A percentile compares a stretch with the other conserved stretches of the same genome.
phyloP scores from a whole-genome alignment of 2,329 filamentous ascomycete genomes.

The Claviceps arundinis region DNA sequence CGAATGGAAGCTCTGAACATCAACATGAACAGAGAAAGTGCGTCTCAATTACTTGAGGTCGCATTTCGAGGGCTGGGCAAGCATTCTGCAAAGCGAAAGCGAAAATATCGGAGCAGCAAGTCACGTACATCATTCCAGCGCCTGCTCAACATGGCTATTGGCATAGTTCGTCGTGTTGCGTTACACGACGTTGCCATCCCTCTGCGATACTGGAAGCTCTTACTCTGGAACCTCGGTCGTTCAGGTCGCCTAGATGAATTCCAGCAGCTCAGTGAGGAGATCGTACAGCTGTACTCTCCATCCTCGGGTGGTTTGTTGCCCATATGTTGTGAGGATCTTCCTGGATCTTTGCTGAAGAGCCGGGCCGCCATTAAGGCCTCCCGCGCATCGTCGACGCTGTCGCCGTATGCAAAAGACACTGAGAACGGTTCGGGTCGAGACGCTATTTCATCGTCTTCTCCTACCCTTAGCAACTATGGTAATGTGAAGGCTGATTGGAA shows the following conservation, averaged over 20 bases:
- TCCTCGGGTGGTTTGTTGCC: slow-evolving; percentile 23
- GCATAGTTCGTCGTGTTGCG: slow-evolving; percentile 16
- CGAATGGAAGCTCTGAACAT: slow-evolving; percentile 19
- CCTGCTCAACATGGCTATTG: slow-evolving; percentile 18
- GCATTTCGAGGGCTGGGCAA: slow-evolving; percentile 16
- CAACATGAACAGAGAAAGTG: slow-evolving; percentile 15
- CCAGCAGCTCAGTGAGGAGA: slow-evolving; percentile 28
- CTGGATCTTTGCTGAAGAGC: slow-evolving; percentile 4
- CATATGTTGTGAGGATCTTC: slow-evolving; percentile 31
- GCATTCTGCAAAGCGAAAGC: slow-evolving; percentile 11
- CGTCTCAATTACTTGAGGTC: slow-evolving; percentile 13
- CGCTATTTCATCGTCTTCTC: not conserved
- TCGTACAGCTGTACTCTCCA: slow-evolving; percentile 26
- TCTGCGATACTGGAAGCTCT: slow-evolving; percentile 26
- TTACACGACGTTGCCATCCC: slow-evolving; percentile 22
- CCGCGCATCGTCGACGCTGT: not conserved
- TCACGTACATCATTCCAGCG: slow-evolving; percentile 2
- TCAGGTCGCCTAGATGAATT: slow-evolving; percentile 31
- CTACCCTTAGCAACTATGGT: not conserved
- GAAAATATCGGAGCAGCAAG: not conserved
- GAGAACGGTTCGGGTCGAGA: not conserved
- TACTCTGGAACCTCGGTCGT: slow-evolving; percentile 31
- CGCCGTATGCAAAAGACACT: not conserved
- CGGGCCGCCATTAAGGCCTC: not conserved
- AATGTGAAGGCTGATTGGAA: not conserved